Conservation (phyloP, 192 early-diverging fungal species). For the Mortierella alpina region DNA sequence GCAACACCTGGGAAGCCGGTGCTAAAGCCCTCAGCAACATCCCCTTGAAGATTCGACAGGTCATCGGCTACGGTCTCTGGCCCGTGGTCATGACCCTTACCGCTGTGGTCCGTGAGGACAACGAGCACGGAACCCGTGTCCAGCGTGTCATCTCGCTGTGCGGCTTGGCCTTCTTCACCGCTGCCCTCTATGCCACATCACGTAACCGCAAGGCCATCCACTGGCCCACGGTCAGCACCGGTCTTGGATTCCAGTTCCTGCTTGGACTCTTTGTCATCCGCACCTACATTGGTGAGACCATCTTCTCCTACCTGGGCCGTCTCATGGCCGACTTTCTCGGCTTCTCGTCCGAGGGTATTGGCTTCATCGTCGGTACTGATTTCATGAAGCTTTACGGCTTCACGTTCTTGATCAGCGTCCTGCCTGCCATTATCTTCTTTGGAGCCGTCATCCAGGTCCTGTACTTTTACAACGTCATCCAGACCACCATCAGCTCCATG, state of each 20-base stretch:
- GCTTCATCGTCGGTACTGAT: slow-evolving; percentile 74
- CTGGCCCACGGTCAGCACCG: slow-evolving; percentile 80
- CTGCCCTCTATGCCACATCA: slow-evolving; percentile 64
- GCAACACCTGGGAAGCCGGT: slow-evolving; percentile 37
- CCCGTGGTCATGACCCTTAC: slow-evolving; percentile 67
- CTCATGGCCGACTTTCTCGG: slow-evolving; percentile 72
- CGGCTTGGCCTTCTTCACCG: slow-evolving; percentile 72
- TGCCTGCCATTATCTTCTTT: slow-evolving; percentile 92
- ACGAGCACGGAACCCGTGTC: slow-evolving; percentile 65
- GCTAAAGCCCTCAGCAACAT: slow-evolving; percentile 36
- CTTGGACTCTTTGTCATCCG: slow-evolving; percentile 84
- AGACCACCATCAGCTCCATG: slow-evolving; percentile 78
- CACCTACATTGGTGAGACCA: slow-evolving; percentile 73
- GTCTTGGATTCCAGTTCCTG: slow-evolving; percentile 79
- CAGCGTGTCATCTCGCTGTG: slow-evolving; percentile 81
- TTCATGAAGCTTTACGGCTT: slow-evolving; percentile 44
- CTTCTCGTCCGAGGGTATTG: slow-evolving; percentile 74
- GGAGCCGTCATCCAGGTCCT: slow-evolving; percentile 85
- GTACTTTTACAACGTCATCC: slow-evolving; percentile 86
- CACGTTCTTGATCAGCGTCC: slow-evolving; percentile 75
- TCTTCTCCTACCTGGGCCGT: slow-evolving; percentile 74
- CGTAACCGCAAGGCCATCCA: slow-evolving; percentile 71
- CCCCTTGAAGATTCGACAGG: slow-evolving; percentile 56
- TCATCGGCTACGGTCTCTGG: slow-evolving; percentile 54
- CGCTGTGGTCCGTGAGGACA: slow-evolving; percentile 61